Conservation (phyloP, 139 green algal genomes). For the Chlorella sp. region DNA sequence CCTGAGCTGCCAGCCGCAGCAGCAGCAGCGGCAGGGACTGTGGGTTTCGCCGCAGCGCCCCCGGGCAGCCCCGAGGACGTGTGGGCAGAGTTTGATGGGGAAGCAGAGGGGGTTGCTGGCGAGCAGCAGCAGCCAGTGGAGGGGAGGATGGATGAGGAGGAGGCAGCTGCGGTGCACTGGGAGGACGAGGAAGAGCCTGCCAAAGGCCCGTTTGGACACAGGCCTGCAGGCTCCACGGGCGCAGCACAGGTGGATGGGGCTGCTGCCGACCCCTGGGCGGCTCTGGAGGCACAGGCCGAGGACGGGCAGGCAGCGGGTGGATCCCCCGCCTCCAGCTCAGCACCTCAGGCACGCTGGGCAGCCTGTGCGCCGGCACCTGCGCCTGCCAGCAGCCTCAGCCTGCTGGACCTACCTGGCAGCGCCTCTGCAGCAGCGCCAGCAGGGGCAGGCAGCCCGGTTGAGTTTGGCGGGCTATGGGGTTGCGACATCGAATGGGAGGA, state of each 20-base stretch:
- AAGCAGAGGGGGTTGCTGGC: neutral
- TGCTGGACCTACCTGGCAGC: neutral
- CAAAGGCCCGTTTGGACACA: neutral
- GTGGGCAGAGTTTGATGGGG: neutral
- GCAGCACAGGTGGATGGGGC: neutral
- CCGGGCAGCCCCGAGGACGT: neutral
- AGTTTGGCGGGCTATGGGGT: neutral
- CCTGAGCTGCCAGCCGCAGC: neutral
- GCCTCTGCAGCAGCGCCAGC: neutral
- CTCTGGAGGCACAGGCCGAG: neutral
- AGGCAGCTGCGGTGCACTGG: neutral
- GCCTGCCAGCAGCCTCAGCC: neutral
- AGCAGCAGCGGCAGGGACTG: neutral
- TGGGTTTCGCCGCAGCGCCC: neutral
- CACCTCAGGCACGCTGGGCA: neutral
- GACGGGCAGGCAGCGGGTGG: neutral
- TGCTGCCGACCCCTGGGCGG: slow-evolving; percentile 24
- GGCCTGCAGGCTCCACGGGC: neutral
- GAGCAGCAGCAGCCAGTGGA: neutral
- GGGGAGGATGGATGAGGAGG: neutral
- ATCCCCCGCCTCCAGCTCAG: neutral
- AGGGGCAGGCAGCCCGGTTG: neutral
- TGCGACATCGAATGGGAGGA: slow-evolving; percentile 24
- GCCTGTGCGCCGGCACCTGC: no score
- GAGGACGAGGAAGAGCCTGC: neutral